Conservation (phyloP, 2,329 filamentous ascomycete species). For the Trichoderma koningii region DNA sequence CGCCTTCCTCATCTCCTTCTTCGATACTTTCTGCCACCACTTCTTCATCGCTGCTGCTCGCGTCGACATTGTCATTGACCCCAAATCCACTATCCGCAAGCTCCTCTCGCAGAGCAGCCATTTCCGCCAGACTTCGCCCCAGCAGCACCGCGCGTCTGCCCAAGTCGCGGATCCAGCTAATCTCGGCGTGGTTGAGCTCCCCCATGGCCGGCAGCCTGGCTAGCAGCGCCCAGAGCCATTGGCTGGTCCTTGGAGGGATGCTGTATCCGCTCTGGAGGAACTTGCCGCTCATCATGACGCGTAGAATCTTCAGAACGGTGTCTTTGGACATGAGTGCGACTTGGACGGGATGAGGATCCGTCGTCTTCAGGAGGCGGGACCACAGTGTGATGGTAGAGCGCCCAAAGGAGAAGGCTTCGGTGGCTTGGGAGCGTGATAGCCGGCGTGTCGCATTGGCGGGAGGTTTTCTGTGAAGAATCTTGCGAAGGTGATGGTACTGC, state of each 20-base stretch:
- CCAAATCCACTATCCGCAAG: slow-evolving; percentile 46
- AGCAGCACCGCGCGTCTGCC: slow-evolving; percentile 73
- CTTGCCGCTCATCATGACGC: slow-evolving; percentile 64
- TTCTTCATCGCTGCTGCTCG: slow-evolving; percentile 46
- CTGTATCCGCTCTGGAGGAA: slow-evolving; percentile 62
- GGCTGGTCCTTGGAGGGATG: slow-evolving; percentile 67
- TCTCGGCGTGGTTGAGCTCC: slow-evolving; percentile 72
- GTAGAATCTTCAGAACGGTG: slow-evolving; percentile 66
- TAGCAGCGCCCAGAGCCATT: slow-evolving; percentile 84
- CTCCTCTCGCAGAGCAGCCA: slow-evolving; percentile 51
- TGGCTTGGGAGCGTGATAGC: slow-evolving; percentile 57
- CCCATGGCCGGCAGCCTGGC: slow-evolving; percentile 74
- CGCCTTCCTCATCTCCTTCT: slow-evolving; percentile 34
- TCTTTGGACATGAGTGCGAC: slow-evolving; percentile 66
- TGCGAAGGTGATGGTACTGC: slow-evolving; percentile 67
- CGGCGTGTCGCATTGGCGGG: slow-evolving; percentile 54
- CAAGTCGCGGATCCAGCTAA: slow-evolving; percentile 75
- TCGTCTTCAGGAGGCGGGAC: slow-evolving; percentile 53
- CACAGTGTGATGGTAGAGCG: slow-evolving; percentile 54
- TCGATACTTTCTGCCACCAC: slow-evolving; percentile 41
- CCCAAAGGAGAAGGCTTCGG: slow-evolving; percentile 57
- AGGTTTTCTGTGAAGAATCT: slow-evolving; percentile 58
- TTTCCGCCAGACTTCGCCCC: slow-evolving; percentile 56
- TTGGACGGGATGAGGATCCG: slow-evolving; percentile 61
- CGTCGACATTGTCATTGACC: slow-evolving; percentile 50